These are phyloP conservation scores for Candida boleticola DNA, from an alignment of 805 yeast genomes.

Conservation along the genomic window DNA sequence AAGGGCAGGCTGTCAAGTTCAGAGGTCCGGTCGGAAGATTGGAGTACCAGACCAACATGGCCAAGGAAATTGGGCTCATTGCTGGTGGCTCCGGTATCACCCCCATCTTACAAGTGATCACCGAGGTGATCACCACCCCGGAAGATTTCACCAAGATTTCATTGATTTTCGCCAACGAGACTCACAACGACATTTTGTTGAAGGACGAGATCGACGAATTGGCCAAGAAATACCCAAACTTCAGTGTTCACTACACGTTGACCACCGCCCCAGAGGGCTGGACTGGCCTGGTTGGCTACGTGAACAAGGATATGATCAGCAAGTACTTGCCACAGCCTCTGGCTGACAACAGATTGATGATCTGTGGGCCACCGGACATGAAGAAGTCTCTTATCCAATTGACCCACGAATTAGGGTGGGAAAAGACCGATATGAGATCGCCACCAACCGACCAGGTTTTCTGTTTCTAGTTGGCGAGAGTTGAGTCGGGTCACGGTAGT, in stretches of 20 bases:
- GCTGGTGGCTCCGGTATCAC: constrained; percentile 92
- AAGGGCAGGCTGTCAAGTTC: constrained; percentile 67
- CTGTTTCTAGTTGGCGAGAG: constrained; percentile 43
- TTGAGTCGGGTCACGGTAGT: too few relatives aligned
- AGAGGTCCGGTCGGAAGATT: constrained; percentile 81
- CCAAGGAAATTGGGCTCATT: constrained; percentile 61
- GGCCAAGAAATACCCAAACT: constrained; percentile 58
- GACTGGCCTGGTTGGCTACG: constrained; percentile 59
- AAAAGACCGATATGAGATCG: constrained; percentile 43
- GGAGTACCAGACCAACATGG: constrained; percentile 55
- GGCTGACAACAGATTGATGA: constrained; percentile 52
- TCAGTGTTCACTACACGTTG: constrained; percentile 59
- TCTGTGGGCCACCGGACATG: constrained; percentile 78
- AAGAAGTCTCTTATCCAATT: constrained; percentile 49
- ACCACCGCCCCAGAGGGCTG: constrained; percentile 50
- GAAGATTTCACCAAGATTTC: constrained; percentile 61
- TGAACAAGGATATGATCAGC: constrained; percentile 56
- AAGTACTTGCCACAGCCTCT: constrained; percentile 52
- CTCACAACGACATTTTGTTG: constrained; percentile 72
- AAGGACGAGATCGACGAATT: constrained; percentile 73
- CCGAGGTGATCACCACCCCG: constrained; percentile 66
- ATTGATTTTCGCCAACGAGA: constrained; percentile 69
- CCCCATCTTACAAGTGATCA: constrained; percentile 80
- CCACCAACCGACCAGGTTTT: constrained; percentile 56
- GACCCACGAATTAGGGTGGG: constrained; percentile 64